Base-by-base conservation (phyloP, 2,329 filamentous ascomycete genomes). In the Talaromyces sp. region DNA sequence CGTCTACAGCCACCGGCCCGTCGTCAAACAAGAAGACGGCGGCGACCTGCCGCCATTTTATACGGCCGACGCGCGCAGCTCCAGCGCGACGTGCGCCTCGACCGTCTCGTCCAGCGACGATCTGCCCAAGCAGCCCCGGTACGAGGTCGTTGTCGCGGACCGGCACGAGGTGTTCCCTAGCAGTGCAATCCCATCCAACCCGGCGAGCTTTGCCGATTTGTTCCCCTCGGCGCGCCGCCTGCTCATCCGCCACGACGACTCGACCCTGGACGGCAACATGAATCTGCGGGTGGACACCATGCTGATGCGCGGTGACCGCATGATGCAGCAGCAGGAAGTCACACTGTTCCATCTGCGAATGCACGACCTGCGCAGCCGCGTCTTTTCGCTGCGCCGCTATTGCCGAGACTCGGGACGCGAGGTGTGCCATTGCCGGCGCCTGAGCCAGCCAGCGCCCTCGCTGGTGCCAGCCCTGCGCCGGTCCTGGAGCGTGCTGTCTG, bases 291-390 rank as follows among this genome's bases (percentile, higher is more conserved):
- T 98, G 61, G 93, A 96, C 72, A 93, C 91, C 6, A 81, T 89
- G 64, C 84, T 90, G 52, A 76, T 79, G 27, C 77, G 80, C 27
- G 82, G 83, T 27, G 83, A 84, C 46, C 81, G 82, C 49, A 77
- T 78, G 57, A 19, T 4, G 43, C 84, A 31, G 13, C 57, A 52
- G 38, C 84, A 86, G 64, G 86, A 86, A 67, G 84, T 89, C 68
- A 90, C 87, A 5, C 86, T 99, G 54, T 98, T 97, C 77, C 93
- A 99, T 75, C 81, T 98, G 62, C 89, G 92, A 69, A 96, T 99
- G 91, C 88, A 96, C 73, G 91, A 98, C 74, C 80, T 98, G 59
- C 87, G 86, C 69, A 87, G 86, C 67, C 86, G 95, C 55, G 90
- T 96, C 63, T 97, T 96, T 75, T 96, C 93, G 0, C 82, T 98